Evolutionary conservation across 305 asterid genomes (phyloP), one percentile per base, ranked within the genome.

Genomic region (Plantago coronopus): DNA sequence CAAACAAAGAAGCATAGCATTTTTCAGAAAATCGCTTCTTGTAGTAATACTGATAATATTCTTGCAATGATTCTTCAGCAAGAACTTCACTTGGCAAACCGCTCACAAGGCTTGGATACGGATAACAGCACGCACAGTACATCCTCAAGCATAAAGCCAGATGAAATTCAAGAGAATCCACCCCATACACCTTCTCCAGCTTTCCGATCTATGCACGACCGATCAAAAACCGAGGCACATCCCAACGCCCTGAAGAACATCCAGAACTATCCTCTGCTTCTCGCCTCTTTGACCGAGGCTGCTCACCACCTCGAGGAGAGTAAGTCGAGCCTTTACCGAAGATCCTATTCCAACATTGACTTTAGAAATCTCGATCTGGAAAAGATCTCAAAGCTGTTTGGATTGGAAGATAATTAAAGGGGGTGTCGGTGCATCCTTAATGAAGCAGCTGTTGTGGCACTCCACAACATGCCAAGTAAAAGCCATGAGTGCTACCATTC

Each of bases 231-330:
- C 0, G 95, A 89, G 64, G 94, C 89, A 34, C 96, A 86, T 66
- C 91, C 96, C 0, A 84, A 82, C 69, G 96, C 96, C 10, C 84
- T 86, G 19, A 89, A 82, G 46, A 89, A 89, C 79, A 84, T 83
- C 64, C 86, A 89, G 81, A 89, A 89, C 68, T 86, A 83, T 66
- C 95, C 96, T 42, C 84, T 88, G 62, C 72, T 88, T 18, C 66
- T 88, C 47, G 96, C 95, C 19, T 86, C 94, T 23, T 70, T 83
- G 57, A 80, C 84, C 4, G 94, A 86, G 72, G 78, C 87, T 54
- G 79, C 88, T 20, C 81, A 80, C 54, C 93, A 80, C 72, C 85
- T 86, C 54, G 78, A 82, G 69, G 90, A 80, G 72, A 82, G 79
- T 42, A 83, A 87, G 25, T 73, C 86, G 12, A 72, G 78, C 55